Conservation (phyloP, 2,329 filamentous ascomycete genomes). For the Pseudogymnoascus sp. region DNA sequence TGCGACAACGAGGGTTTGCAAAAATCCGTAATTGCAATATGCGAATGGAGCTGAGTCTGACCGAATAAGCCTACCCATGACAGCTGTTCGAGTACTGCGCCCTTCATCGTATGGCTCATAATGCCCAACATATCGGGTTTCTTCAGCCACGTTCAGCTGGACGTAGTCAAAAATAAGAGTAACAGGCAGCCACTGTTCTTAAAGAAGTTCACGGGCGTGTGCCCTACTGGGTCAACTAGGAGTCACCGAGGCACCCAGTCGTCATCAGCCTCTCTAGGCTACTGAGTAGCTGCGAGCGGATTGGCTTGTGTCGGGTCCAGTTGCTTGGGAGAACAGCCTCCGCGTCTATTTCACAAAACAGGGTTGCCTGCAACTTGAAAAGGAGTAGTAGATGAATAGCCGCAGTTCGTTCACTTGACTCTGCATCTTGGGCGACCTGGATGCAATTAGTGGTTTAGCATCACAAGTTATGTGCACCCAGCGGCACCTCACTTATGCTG, state of each 20-base stretch:
- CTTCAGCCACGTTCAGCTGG: neutral
- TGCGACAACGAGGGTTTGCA: slow-evolving; percentile 5
- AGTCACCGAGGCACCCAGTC: neutral
- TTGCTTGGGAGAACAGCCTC: neutral
- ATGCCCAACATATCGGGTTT: slow-evolving; percentile 2
- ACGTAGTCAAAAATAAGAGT: neutral
- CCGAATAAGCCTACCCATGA: neutral
- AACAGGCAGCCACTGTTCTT: slow-evolving; percentile 4
- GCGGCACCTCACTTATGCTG: neutral
- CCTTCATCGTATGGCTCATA: neutral
- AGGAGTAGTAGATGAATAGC: slow-evolving; percentile 8
- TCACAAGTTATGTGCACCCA: slow-evolving; percentile 2
- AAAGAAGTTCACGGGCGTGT: neutral
- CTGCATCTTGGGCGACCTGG: neutral
- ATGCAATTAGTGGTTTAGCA: slow-evolving; percentile 6
- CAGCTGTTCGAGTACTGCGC: neutral
- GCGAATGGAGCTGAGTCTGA: neutral
- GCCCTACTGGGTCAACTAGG: neutral
- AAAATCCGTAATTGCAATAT: slow-evolving; percentile 3
- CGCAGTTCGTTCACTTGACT: neutral
- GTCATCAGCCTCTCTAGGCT: neutral
- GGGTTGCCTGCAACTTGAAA: slow-evolving; percentile 1
- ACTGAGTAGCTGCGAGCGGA: neutral
- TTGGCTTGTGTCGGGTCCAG: neutral
- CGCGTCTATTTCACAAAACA: slow-evolving; percentile 1